A percentile compares a stretch with the other conserved stretches of the same genome.
phyloP scores from a whole-genome alignment of 2,329 filamentous ascomycete species.

The Xylaria sp. region DNA sequence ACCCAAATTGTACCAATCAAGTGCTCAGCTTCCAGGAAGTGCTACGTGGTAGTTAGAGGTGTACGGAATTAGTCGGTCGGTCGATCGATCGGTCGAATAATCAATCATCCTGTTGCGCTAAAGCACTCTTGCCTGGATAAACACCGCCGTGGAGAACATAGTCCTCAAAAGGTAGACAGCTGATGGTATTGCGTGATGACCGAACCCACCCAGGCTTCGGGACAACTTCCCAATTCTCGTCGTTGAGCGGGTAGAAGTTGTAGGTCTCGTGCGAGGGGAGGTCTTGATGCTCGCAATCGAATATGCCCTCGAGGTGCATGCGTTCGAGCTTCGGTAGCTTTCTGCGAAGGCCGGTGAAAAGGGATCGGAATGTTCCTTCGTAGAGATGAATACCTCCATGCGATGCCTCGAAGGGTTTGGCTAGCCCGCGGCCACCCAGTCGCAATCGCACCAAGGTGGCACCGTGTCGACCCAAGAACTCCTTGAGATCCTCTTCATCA shows the following conservation, averaged over 20 bases:
- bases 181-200: conserved; percentile 50
- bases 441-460: conserved; percentile 55
- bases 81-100: not conserved
- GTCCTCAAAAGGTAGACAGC: conserved; percentile 55
- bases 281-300: conserved; percentile 55
- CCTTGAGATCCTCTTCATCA: conserved; percentile 57
- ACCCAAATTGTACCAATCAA: conserved; percentile 26
- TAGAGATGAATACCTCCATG: conserved; percentile 59
- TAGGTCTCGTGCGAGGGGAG: conserved; percentile 55
- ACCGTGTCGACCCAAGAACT: conserved; percentile 56
- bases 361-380: conserved; percentile 57
- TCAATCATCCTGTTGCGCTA: conserved; percentile 42
- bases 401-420: conserved; percentile 53
- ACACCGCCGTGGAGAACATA: conserved; percentile 55
- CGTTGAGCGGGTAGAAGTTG: conserved; percentile 56
- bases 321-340: conserved; percentile 54
- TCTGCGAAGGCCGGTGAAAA: conserved; percentile 56
- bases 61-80: not conserved
- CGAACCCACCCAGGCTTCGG: conserved; percentile 47
- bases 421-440: conserved; percentile 58
- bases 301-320: conserved; percentile 60
- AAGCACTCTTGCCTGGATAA: conserved; percentile 48
- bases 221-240: conserved; percentile 55
- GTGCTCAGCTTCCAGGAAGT: conserved; percentile 11
- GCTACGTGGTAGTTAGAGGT: not conserved